Conservation (phyloP, 2,329 filamentous ascomycete species). For the Bipolaris cookei region DNA sequence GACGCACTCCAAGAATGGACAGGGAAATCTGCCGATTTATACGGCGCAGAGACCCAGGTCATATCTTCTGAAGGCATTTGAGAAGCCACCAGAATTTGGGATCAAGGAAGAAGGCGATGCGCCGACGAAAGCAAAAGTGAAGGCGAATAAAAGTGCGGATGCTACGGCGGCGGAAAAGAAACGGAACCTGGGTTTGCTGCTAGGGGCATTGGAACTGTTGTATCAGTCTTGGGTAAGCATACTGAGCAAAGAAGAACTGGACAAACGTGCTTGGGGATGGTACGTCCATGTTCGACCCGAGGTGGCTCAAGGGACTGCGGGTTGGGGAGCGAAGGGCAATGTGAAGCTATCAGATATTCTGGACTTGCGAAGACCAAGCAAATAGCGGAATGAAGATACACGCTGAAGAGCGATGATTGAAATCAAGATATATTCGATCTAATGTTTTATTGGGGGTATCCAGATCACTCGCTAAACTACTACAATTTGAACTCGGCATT, state of each 20-base stretch:
- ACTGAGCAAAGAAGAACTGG: conserved; percentile 69
- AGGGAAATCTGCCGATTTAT: conserved; percentile 71
- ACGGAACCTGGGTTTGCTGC: conserved; percentile 70
- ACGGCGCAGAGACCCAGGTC: conserved; percentile 71
- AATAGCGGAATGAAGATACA: too few relatives aligned
- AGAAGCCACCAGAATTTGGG: conserved; percentile 41
- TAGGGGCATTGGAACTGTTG: conserved; percentile 74
- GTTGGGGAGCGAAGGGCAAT: conserved; percentile 82
- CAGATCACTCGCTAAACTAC: conserved; percentile 43
- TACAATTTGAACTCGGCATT: conserved; percentile 79
- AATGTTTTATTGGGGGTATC: background rate
- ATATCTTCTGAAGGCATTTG: conserved; percentile 67
- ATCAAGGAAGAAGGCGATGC: conserved; percentile 33
- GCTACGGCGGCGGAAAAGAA: conserved; percentile 67
- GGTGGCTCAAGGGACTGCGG: conserved; percentile 73
- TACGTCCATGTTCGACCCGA: conserved; percentile 78
- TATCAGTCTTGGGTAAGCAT: conserved; percentile 76
- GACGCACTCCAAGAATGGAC: conserved; percentile 18
- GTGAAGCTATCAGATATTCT: conserved; percentile 70
- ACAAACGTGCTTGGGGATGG: conserved; percentile 80
- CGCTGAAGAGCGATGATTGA: background rate
- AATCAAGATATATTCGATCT: background rate
- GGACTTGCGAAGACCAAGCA: conserved; percentile 28
- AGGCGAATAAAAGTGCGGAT: conserved; percentile 58
- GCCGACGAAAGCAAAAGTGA: conserved; percentile 40